Conservation (phyloP, 352 stramenopile genomes). For the Globisporangium cylindrosporum region DNA sequence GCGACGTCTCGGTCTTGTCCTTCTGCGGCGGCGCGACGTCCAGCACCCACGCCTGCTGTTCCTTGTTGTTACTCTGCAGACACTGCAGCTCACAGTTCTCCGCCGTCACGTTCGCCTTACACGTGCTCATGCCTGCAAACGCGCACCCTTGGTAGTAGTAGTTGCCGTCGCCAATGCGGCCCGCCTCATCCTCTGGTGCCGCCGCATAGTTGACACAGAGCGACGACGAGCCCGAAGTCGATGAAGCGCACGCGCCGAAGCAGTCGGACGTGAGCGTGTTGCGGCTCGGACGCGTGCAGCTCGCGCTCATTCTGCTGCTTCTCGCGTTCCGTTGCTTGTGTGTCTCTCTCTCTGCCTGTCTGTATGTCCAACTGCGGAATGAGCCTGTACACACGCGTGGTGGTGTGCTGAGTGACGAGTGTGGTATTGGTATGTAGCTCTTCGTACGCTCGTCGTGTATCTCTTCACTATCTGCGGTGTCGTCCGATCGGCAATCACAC, state of each 20-base stretch:
- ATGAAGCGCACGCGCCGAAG: conserved; percentile 36
- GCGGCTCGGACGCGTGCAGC: conserved; percentile 32
- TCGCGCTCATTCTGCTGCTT: background rate
- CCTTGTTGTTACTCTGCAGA: conserved; percentile 36
- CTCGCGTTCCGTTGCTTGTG: background rate
- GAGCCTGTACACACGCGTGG: background rate
- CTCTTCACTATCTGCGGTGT: background rate
- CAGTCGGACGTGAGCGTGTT: conserved; percentile 68
- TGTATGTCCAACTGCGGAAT: background rate
- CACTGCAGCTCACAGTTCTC: conserved; percentile 66
- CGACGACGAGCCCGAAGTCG: conserved; percentile 13
- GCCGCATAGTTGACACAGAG: conserved; percentile 69
- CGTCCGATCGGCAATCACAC: background rate
- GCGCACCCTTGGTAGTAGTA: conserved; percentile 68
- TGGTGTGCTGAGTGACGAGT: background rate
- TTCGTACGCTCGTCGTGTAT: background rate
- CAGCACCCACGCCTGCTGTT: conserved; percentile 45
- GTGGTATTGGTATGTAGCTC: background rate
- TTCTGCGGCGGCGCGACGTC: conserved; percentile 59
- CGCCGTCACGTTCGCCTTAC: conserved; percentile 38
- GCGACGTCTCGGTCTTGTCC: conserved; percentile 55
- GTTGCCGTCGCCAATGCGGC: conserved; percentile 38
- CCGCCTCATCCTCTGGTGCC: conserved; percentile 21
- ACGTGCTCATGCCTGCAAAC: conserved; percentile 46
- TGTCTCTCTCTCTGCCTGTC: background rate